phyloP scores from a whole-genome alignment of 1,284 basidiomycete genomes.

The Cutaneotrichosporon sp. region DNA sequence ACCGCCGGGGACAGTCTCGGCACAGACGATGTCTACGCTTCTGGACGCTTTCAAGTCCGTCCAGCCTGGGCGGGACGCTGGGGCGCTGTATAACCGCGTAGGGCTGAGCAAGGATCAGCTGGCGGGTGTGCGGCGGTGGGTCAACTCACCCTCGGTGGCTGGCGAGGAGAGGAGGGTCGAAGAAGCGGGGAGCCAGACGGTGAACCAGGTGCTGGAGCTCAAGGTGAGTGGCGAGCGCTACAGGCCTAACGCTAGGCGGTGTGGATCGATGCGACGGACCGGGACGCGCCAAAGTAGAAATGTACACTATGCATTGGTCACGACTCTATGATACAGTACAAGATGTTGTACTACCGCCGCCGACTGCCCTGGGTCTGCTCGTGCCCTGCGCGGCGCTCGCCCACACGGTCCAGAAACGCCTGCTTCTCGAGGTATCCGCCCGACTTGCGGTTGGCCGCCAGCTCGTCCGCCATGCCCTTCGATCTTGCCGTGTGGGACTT shows the following conservation, averaged over 20 bases:
- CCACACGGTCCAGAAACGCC: slow-evolving; percentile 44
- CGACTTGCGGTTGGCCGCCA: slow-evolving; percentile 36
- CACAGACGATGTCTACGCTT: slow-evolving; percentile 57
- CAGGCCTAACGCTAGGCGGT: too few relatives aligned
- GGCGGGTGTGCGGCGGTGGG: slow-evolving; percentile 57
- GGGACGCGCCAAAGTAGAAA: slow-evolving; percentile 6
- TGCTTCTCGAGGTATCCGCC: slow-evolving; percentile 45
- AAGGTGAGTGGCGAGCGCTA: too few relatives aligned
- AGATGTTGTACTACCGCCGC: neutral
- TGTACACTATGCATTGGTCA: slow-evolving; percentile 2
- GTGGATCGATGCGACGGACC: slow-evolving; percentile 17
- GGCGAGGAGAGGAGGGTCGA: slow-evolving; percentile 54
- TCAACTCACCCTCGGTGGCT: slow-evolving; percentile 67
- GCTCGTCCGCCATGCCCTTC: slow-evolving; percentile 29
- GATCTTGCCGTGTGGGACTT: slow-evolving; percentile 33
- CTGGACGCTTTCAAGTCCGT: slow-evolving; percentile 63
- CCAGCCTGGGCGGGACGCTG: slow-evolving; percentile 51
- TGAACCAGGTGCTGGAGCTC: slow-evolving; percentile 48
- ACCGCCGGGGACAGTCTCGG: slow-evolving; percentile 56
- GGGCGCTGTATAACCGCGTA: slow-evolving; percentile 50
- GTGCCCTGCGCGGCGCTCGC: slow-evolving; percentile 22
- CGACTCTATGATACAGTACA: neutral
- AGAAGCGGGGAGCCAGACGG: slow-evolving; percentile 49
- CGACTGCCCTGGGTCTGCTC: neutral
- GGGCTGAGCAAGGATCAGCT: slow-evolving; percentile 58